Evolutionary conservation across 495 filamentous ascomycete species (phyloP).

Genomic region (Aspergillus cristatus): DNA sequence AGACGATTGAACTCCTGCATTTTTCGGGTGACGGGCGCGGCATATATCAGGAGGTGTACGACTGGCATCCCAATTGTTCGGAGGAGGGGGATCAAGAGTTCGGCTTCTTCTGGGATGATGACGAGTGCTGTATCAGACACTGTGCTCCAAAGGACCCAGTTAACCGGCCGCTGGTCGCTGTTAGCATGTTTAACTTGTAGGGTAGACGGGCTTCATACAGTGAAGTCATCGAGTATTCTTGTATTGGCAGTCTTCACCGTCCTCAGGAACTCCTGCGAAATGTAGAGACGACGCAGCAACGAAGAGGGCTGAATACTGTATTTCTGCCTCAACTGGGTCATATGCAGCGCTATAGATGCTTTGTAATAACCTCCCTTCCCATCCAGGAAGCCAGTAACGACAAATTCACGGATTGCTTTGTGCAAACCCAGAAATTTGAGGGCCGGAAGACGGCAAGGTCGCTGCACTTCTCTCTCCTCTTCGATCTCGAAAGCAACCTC

Average conservation of each 20-base stretch:
- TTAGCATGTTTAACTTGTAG: background rate
- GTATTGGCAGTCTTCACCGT: slow-evolving; percentile 19
- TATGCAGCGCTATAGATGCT: slow-evolving; percentile 21
- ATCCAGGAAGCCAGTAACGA: slow-evolving; percentile 23
- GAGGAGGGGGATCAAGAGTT: slow-evolving; percentile 34
- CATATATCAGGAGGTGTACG: slow-evolving; percentile 26
- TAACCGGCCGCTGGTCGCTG: slow-evolving; percentile 30
- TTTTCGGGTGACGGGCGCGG: slow-evolving; percentile 40
- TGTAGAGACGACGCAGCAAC: slow-evolving; percentile 17
- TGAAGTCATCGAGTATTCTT: slow-evolving; percentile 25
- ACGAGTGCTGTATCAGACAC: slow-evolving; percentile 32
- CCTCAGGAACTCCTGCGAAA: slow-evolving; percentile 31
- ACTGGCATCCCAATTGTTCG: slow-evolving; percentile 3
- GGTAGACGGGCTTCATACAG: slow-evolving; percentile 18
- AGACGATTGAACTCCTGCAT: slow-evolving; percentile 47
- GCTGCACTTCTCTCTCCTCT: slow-evolving; percentile 32
- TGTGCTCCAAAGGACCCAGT: slow-evolving; percentile 40
- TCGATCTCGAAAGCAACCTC: slow-evolving; percentile 41
- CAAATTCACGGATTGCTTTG: slow-evolving; percentile 26
- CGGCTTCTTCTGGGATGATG: slow-evolving; percentile 47
- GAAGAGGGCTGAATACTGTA: slow-evolving; percentile 15
- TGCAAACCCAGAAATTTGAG: slow-evolving; percentile 26
- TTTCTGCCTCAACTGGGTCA: slow-evolving; percentile 26
- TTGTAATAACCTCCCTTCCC: slow-evolving; percentile 12
- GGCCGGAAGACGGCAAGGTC: slow-evolving; percentile 5